A percentile compares a stretch with the other conserved stretches of the same genome.
phyloP scores from a whole-genome alignment of 306 rosid genomes.

The apple (Malus domestica) region DNA sequence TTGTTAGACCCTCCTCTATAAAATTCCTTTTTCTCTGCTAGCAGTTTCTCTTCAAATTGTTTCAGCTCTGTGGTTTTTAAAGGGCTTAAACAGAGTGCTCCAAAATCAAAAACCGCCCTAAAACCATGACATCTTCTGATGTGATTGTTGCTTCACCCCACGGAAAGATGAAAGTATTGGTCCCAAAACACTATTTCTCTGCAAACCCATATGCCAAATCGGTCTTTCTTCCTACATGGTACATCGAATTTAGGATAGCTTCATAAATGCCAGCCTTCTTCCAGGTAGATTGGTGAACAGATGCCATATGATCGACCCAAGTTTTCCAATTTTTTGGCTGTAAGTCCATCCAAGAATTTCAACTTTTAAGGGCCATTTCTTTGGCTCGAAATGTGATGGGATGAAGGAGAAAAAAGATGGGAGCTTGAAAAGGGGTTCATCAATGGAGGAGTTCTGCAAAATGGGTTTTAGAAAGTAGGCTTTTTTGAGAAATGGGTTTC shows the following conservation, averaged over 20 bases:
- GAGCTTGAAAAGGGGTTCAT: too few relatives aligned
- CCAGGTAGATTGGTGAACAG: slow-evolving; percentile 31
- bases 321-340: slow-evolving; percentile 13
- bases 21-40: background rate
- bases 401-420: too few relatives aligned
- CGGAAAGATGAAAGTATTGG: slow-evolving; percentile 27
- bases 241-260: slow-evolving; percentile 29
- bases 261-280: slow-evolving; percentile 34
- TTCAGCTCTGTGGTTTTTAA: background rate
- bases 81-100: background rate
- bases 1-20: background rate
- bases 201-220: slow-evolving; percentile 18
- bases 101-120: background rate
- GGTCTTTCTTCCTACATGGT: background rate
- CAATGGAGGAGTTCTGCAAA: too few relatives aligned
- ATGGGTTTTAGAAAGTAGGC: too few relatives aligned
- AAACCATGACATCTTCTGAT: slow-evolving; percentile 39
- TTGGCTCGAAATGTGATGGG: too few relatives aligned
- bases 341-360: slow-evolving; percentile 8
- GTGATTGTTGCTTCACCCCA: slow-evolving; percentile 51
- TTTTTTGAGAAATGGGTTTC: too few relatives aligned
- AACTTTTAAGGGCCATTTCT: too few relatives aligned
- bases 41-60: background rate
- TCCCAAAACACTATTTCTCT: slow-evolving; percentile 23
- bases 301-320: slow-evolving; percentile 31